These are phyloP conservation scores for Mycotypha africana DNA, from an alignment of 371 early-diverging fungal genomes.

Conservation along the genomic window DNA sequence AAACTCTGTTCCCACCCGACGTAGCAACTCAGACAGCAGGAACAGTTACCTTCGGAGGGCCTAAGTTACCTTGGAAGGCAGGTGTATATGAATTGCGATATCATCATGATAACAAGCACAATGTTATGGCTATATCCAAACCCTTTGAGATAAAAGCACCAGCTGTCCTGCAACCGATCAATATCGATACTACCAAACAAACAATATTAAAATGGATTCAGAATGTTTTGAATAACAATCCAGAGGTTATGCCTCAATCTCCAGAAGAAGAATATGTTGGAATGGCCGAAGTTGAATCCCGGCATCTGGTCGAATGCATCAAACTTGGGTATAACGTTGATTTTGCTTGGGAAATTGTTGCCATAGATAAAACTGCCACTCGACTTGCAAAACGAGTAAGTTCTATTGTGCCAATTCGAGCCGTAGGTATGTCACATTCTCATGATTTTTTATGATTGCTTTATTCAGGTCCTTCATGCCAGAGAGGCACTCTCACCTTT, in stretches of 20 bases:
- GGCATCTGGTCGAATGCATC: slow-evolving; percentile 74
- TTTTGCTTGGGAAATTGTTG: slow-evolving; percentile 81
- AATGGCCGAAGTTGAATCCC: slow-evolving; percentile 67
- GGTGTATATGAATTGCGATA: slow-evolving; percentile 88
- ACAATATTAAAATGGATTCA: slow-evolving; percentile 29
- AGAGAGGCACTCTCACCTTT: slow-evolving; percentile 34
- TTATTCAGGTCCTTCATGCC: slow-evolving; percentile 24
- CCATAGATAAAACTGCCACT: slow-evolving; percentile 47
- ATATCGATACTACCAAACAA: slow-evolving; percentile 18
- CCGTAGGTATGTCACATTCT: neutral
- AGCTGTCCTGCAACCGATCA: slow-evolving; percentile 5
- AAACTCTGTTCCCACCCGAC: slow-evolving; percentile 22
- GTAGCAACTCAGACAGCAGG: slow-evolving; percentile 24
- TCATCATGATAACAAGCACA: slow-evolving; percentile 83
- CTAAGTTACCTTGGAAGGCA: slow-evolving; percentile 73
- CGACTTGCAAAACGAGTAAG: slow-evolving; percentile 39
- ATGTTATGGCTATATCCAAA: slow-evolving; percentile 69
- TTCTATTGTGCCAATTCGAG: no score
- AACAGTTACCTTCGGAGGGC: slow-evolving; percentile 47
- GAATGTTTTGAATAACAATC: slow-evolving; percentile 36
- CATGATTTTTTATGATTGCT: no score
- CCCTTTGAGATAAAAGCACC: slow-evolving; percentile 72
- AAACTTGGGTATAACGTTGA: slow-evolving; percentile 79
- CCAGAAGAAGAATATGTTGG: slow-evolving; percentile 52
- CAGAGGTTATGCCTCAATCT: slow-evolving; percentile 48